Base-by-base conservation (phyloP, 2,329 filamentous ascomycete genomes). In the Fusarium agapanthi region DNA sequence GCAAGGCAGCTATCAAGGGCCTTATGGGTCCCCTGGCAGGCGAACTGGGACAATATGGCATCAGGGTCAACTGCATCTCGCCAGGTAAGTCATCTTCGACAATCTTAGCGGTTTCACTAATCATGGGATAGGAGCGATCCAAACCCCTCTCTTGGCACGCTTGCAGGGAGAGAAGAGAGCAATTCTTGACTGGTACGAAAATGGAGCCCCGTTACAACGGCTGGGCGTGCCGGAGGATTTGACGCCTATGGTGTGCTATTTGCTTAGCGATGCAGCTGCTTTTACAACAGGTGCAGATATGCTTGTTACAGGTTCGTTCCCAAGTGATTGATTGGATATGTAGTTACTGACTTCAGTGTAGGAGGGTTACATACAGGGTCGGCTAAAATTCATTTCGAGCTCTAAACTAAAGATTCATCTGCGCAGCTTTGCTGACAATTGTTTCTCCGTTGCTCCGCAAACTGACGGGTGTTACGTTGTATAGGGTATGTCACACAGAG, bases 231-330 rank as follows among this genome's bases (percentile, higher is more conserved):
- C 37, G 15, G 58, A 61, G 24, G 58, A 61, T 16, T 16, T 54
- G 11, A 61, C 57, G 8, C 58, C 47, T 43, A 54, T 61, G 20
- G 47, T 54, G 2, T 61, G 47, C 58, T 61, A 60, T 30, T 50
- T 60, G 5, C 2, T 60, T 13, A 60, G 45, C 8, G 37, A 60
- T 35, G 57, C 57, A n/a, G n/a, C 57, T 34, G 28, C 57, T 0
- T 60, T 60, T 35, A 54, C 57, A 24, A 54, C 57, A 24, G 45
- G 57, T 6, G 28, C 45, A n/a, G 45, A 60, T 18, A 60, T 60
- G 57, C 38, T 60, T 18, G 44, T 60, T 15, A 60, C 57, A 20
- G 57, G 37, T 43, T 24, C 1, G 57, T 35, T 20, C 2, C 4
- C 10, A 5, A 7, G 1, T 35, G 1, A 7, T 20, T 20, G 6